Evolutionary conservation across 805 yeast genomes (phyloP).

Genomic region (Hanseniaspora jakobsenii): DNA sequence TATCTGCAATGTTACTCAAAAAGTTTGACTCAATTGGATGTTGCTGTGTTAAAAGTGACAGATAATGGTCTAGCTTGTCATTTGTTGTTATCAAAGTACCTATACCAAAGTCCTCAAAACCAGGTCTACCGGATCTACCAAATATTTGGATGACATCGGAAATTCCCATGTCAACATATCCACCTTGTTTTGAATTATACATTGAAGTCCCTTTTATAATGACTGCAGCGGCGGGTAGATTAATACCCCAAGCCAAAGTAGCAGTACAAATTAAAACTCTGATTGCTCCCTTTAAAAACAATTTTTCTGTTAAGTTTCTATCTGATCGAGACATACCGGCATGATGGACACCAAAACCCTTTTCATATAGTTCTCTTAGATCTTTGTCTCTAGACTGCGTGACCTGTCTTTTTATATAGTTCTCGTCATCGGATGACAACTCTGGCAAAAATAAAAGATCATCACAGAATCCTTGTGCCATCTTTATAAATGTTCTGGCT

Average conservation of each 20-base stretch:
- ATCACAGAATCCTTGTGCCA: conserved; percentile 53
- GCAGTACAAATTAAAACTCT: conserved; percentile 92
- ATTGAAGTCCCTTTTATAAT: conserved; percentile 94
- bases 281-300: conserved; percentile 76
- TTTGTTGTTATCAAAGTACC: conserved; percentile 79
- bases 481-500: conserved; percentile 54
- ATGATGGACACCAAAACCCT: conserved; percentile 89
- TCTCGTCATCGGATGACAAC: conserved; percentile 13
- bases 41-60: conserved; percentile 81
- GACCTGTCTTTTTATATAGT: conserved; percentile 53
- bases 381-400: conserved; percentile 63
- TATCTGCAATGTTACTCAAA: conserved; percentile 69
- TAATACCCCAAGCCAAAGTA: conserved; percentile 98
- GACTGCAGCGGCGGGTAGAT: conserved; percentile 94
- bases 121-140: conserved; percentile 99
- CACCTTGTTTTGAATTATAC: conserved; percentile 89
- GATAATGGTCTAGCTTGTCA: conserved; percentile 75
- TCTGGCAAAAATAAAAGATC: conserved; percentile 32
- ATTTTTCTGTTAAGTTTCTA: conserved; percentile 74
- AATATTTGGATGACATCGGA: conserved; percentile 95
- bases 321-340: conserved; percentile 94
- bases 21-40: conserved; percentile 89
- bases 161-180: conserved; percentile 83
- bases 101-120: conserved; percentile 81
- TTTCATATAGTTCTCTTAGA: conserved; percentile 60